Evolutionary conservation across 805 yeast genomes (phyloP), one percentile per base, ranked within the genome.

Genomic region (Saccharomycopsis sp.): DNA sequence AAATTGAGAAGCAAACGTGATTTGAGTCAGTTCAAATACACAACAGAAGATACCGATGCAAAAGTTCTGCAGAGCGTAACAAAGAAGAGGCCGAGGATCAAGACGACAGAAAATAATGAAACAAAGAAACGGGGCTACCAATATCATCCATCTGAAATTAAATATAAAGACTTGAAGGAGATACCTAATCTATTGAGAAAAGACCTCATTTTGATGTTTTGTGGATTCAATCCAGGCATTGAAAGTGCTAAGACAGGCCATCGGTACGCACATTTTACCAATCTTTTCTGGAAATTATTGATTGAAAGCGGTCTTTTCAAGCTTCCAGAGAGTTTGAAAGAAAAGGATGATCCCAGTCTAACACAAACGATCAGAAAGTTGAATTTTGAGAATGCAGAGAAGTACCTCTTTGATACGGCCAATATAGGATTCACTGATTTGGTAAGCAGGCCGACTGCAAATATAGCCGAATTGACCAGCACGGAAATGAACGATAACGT

Each of bases 161-260:
- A 3, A 15, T 57, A 60, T 16, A 34, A 48, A 14, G 53, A 66
- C 34, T 55, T 67, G n/a, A 41, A 60, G 1, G 68, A 66, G 16
- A 34, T 67, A 9, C 69, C 70, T 2, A 68, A 67, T 37, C 48
- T 67, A 2, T 52, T 67, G 2, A 23, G 34, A 5, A 41, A 46
- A 1, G 61, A 66, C 3, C 64, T 79, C 23, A 63, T 63, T 3
- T 65, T 85, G 1, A 74, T 87, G 2, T 86, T 87, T 63, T 75
- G 86, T 2, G 94, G 94, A 0, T 85, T 76, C 71, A 87, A 87
- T 64, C 94, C 94, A 0, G 88, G 91, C 1, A 68, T 82, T 2
- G 76, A 75, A 64, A 84, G 91, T 0, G 79, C 89, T 0, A 63
- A 70, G 18, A 67, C 71, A 7, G 90, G 87, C 37, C 91, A 86